A percentile compares a stretch with the other conserved stretches of the same genome.
Conservation (phyloP, 257 asterid genomes). For the Solanum arcanum region DNA sequence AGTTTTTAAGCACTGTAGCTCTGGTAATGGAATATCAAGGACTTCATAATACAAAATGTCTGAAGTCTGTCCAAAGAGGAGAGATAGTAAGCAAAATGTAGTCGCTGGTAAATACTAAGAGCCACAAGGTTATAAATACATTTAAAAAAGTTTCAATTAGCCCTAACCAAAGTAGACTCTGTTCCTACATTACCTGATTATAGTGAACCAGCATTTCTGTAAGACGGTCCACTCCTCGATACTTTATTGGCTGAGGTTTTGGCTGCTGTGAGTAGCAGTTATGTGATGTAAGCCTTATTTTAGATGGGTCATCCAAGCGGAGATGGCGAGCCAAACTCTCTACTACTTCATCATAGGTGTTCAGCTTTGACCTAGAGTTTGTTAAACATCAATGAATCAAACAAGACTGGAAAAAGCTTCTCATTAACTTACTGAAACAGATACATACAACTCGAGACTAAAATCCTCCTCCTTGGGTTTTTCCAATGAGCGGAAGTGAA, state of each 20-base stretch:
- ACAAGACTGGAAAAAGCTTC: background rate
- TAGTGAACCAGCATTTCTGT: conserved; percentile 43
- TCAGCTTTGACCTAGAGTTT: conserved; percentile 35
- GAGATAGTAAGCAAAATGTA: background rate
- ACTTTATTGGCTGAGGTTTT: conserved; percentile 45
- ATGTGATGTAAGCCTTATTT: conserved; percentile 58
- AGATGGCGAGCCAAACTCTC: conserved; percentile 41
- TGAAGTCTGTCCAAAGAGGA: conserved; percentile 24
- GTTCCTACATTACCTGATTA: conserved; percentile 23
- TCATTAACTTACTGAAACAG: background rate
- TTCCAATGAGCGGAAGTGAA: conserved; percentile 49
- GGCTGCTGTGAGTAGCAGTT: conserved; percentile 49
- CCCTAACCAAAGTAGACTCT: background rate
- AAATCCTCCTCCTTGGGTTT: conserved; percentile 52
- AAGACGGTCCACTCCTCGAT: conserved; percentile 44
- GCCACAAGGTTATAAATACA: background rate
- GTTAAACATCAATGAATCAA: background rate
- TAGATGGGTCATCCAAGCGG: conserved; percentile 44
- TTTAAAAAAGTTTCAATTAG: background rate
- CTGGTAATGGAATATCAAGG: conserved; percentile 58
- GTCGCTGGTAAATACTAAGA: background rate
- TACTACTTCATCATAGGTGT: conserved; percentile 54
- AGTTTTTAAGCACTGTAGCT: conserved; percentile 43
- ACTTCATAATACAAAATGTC: conserved; percentile 55
- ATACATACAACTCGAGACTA: conserved; percentile 43